Evolutionary conservation across 169 alveolate species (phyloP).

Genomic region (Cryptosporidium canis): DNA sequence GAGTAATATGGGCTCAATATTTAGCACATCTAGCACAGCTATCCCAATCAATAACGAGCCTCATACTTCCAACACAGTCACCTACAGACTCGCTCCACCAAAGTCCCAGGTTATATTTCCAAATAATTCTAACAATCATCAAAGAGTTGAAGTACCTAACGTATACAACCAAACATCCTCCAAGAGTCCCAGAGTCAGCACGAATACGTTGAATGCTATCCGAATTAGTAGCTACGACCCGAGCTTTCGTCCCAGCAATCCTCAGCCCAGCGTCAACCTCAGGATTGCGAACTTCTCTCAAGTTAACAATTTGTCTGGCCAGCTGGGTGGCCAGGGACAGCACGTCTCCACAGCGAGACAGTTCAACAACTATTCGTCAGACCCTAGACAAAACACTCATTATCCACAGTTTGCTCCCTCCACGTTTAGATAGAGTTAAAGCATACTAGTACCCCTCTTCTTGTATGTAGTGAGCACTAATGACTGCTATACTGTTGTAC

Average conservation of each 20-base stretch:
- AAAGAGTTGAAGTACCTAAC: constrained; percentile 5
- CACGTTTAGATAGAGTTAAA: constrained; percentile 26
- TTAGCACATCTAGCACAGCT: not conserved
- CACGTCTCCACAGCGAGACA: constrained; percentile 58
- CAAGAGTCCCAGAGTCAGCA: not conserved
- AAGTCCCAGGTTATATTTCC: constrained; percentile 69
- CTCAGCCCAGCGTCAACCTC: constrained; percentile 50
- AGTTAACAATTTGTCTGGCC: constrained; percentile 9
- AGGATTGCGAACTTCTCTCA: constrained; percentile 59
- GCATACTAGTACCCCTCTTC: not conserved
- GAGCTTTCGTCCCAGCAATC: constrained; percentile 39
- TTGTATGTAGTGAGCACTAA: too few species aligned
- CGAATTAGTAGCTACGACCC: constrained; percentile 27
- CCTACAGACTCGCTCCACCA: constrained; percentile 70
- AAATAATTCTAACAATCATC: constrained; percentile 1
- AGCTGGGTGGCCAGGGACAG: constrained; percentile 26
- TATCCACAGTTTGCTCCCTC: constrained; percentile 52
- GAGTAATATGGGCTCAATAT: not conserved
- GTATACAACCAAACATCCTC: not conserved
- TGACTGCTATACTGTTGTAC: too few species aligned
- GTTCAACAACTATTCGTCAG: not conserved
- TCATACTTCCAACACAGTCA: constrained; percentile 48
- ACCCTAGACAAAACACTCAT: constrained; percentile 5
- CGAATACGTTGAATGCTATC: constrained; percentile 35
- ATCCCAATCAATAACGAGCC: constrained; percentile 20